Evolutionary conservation across 208 protist genomes (phyloP), one percentile per base, ranked within the genome.

Genomic region (Acanthamoeba divionensis): DNA sequence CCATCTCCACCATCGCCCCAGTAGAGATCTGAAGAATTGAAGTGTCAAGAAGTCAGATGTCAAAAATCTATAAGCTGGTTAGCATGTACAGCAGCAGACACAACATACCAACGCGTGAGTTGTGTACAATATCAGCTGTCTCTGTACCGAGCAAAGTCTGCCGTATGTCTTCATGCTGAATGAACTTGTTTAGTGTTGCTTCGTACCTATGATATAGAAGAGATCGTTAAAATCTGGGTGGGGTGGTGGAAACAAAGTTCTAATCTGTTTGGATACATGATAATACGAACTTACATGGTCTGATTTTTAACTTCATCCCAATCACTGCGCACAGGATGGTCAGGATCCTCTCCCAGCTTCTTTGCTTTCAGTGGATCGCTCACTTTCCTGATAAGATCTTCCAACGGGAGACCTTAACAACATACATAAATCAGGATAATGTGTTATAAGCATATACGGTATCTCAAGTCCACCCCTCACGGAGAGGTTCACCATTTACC

Each of bases 1-100:
- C 77, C 77, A 21, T 87, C 77, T 12, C 77, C 77, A 13, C 13
- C 77, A 48, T 87, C 55, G 31, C 77, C 77, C 77, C 77, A 87
- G 55, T 55, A 87, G 24, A 41, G 24, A 24, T 87, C 77, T 87
- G 77, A 9, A 5, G n/a, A 8, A 33, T n/a, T n/a, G n/a, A n/a
- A n/a, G n/a, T n/a, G n/a, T n/a, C 15, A n/a, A 26, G 36, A 8
- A 45, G 10, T 24, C 1, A 63, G 5, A 63, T 31, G 55, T 29
- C 55, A 63, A 31, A 1, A 29, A 29, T 24, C n/a, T 24, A 1
- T 1, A 24, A 63, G 2, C 26, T 31, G 55, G 55, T 31, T 63
- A 4, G 55, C 1, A 29, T 63, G 55, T 24, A 63, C 55, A 63
- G 55, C 55, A 63, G 55, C n/a, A 63, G 55, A 63, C 55, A 63